These are phyloP conservation scores for Arctostaphylos glauca DNA, from an alignment of 148 eudicot species.

Conservation along the genomic window DNA sequence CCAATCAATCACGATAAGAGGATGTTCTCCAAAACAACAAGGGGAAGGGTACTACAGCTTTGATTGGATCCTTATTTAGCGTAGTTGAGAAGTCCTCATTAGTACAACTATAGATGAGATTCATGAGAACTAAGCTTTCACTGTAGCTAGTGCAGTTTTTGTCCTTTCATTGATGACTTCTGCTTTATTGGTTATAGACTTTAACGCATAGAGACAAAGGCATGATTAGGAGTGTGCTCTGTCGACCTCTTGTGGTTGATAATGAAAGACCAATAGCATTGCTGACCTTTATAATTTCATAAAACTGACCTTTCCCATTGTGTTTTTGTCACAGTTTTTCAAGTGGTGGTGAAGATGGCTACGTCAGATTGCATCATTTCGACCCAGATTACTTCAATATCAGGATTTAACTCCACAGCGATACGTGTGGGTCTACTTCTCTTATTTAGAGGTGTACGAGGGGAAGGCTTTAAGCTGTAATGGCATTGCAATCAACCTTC, in stretches of 20 bases:
- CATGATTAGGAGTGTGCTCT: not conserved
- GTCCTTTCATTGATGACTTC: not conserved
- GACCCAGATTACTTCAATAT: slow-evolving; percentile 76
- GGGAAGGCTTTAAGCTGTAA: not conserved
- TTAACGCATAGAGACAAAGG: not conserved
- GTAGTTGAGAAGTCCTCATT: too few relatives aligned
- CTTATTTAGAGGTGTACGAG: not conserved
- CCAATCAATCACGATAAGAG: too few relatives aligned
- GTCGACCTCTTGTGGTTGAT: not conserved
- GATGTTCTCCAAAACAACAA: too few relatives aligned
- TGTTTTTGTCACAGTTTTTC: slow-evolving; percentile 49
- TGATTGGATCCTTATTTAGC: too few relatives aligned
- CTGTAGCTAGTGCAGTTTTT: not conserved
- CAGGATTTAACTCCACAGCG: slow-evolving; percentile 38
- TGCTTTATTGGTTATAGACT: not conserved
- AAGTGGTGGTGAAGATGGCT: slow-evolving; percentile 97
- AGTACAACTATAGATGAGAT: too few relatives aligned
- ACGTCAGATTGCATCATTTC: slow-evolving; percentile 81
- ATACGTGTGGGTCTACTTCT: not conserved
- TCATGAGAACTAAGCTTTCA: too few relatives aligned
- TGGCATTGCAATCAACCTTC: not conserved
- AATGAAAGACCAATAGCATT: not conserved
- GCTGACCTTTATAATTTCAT: not conserved
- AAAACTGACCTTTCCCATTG: not conserved
- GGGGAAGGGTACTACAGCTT: too few relatives aligned